Conservation (phyloP, 23 red algal species). For the Cyanidium caldarium region DNA sequence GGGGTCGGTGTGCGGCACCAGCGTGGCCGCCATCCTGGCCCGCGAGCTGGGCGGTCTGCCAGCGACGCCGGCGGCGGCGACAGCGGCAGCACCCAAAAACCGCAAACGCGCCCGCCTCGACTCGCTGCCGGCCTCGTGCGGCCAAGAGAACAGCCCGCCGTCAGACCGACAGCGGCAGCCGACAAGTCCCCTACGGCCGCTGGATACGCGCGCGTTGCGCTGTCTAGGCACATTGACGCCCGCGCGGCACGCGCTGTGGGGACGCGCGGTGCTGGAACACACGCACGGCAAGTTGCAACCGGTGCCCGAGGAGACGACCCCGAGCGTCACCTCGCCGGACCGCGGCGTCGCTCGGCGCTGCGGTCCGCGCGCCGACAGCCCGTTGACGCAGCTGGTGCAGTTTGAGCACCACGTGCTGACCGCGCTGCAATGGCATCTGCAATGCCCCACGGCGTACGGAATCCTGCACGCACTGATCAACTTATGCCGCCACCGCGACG, state of each 20-base stretch:
- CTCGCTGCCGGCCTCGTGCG: background rate
- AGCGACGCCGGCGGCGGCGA: no score
- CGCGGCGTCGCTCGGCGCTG: background rate
- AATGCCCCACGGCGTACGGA: background rate
- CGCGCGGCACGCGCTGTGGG: background rate
- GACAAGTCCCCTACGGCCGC: background rate
- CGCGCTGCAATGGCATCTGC: background rate
- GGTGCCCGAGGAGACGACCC: background rate
- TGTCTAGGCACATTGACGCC: background rate
- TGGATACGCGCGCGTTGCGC: background rate
- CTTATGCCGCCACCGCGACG: no score
- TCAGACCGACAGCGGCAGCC: no score
- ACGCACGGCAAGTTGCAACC: background rate
- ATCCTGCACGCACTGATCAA: no score
- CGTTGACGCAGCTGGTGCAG: no score
- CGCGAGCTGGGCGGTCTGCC: background rate
- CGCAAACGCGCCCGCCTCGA: background rate
- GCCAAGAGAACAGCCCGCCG: background rate
- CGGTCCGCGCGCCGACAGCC: no score
- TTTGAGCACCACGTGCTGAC: background rate
- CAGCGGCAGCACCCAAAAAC: no score
- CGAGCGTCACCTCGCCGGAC: background rate
- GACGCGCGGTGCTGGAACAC: background rate
- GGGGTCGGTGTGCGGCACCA: background rate
- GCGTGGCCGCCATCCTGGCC: background rate